Conservation (phyloP, 345 rosid species). For the Hibiscus mutabilis region DNA sequence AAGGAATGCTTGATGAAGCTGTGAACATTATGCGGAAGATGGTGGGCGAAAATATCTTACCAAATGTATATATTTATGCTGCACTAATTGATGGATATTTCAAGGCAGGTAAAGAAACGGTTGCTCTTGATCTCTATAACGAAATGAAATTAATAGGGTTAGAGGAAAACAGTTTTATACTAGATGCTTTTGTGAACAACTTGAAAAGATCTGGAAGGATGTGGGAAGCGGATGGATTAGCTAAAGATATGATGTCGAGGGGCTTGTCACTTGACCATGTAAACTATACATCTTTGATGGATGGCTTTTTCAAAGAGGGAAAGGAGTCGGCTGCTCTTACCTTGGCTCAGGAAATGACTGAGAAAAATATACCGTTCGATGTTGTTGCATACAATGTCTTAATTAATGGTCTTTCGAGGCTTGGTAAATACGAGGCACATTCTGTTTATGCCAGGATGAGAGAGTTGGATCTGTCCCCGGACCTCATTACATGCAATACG, state of each 20-base stretch:
- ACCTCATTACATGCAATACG: constrained; percentile 59
- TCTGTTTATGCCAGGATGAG: constrained; percentile 53
- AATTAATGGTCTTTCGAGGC: constrained; percentile 57
- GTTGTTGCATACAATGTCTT: constrained; percentile 72
- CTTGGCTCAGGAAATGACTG: constrained; percentile 63
- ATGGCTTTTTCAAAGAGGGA: constrained; percentile 73
- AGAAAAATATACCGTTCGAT: constrained; percentile 56
- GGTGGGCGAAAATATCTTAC: constrained; percentile 38
- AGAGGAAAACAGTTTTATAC: constrained; percentile 46
- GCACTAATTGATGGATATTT: constrained; percentile 63
- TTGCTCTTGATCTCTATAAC: constrained; percentile 50
- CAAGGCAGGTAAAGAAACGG: constrained; percentile 51
- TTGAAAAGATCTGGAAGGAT: constrained; percentile 53
- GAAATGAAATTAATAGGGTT: constrained; percentile 59
- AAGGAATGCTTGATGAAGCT: constrained; percentile 69
- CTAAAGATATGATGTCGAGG: constrained; percentile 40
- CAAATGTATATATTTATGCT: constrained; percentile 52
- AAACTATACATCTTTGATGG: constrained; percentile 87
- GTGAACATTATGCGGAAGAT: constrained; percentile 45
- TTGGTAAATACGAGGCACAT: constrained; percentile 46
- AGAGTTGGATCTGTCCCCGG: constrained; percentile 66
- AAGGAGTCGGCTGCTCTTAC: constrained; percentile 59
- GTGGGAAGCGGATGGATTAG: constrained; percentile 46
- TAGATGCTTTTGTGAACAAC: constrained; percentile 62
- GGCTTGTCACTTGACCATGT: constrained; percentile 60